A percentile compares a stretch with the other conserved stretches of the same genome.
These are phyloP conservation scores for Micromonas pusilla DNA, from an alignment of 139 green algal genomes.

Conservation along the genomic window DNA sequence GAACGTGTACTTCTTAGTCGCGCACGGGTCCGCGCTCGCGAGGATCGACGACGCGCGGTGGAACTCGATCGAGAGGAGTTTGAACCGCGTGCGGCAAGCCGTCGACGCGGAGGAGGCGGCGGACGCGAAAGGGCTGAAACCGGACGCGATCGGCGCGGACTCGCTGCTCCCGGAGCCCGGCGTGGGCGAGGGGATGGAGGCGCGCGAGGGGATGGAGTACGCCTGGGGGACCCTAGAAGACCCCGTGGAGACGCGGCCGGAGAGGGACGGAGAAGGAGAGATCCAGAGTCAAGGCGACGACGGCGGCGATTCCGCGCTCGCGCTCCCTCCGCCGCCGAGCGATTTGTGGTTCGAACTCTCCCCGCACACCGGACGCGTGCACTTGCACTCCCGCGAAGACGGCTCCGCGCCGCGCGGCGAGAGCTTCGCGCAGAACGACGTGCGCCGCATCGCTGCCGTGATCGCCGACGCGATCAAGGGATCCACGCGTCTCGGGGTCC, in stretches of 20 bases:
- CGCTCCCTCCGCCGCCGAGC: neutral
- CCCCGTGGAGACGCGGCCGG: too few species aligned
- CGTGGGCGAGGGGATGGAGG: too few species aligned
- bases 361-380: neutral
- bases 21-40: slow-evolving; percentile 28
- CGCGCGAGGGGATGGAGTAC: too few species aligned
- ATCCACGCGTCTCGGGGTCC: neutral
- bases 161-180: too few species aligned
- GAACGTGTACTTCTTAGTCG: slow-evolving; percentile 85
- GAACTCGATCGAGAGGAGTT: too few species aligned
- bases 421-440: neutral
- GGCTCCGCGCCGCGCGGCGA: neutral
- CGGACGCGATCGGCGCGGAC: too few species aligned
- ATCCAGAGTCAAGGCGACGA: too few species aligned
- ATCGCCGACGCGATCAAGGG: neutral
- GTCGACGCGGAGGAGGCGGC: neutral
- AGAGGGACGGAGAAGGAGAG: too few species aligned
- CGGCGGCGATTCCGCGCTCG: neutral
- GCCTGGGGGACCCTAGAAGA: too few species aligned
- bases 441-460: neutral
- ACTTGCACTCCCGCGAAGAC: neutral
- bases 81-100: neutral
- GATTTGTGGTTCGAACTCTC: slow-evolving; percentile 10
- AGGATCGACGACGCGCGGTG: neutral
- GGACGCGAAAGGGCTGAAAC: neutral